A percentile compares a stretch with the other conserved stretches of the same genome.
Conservation (phyloP, 192 early-diverging fungal genomes). For the Paraglomus brasilianum region DNA sequence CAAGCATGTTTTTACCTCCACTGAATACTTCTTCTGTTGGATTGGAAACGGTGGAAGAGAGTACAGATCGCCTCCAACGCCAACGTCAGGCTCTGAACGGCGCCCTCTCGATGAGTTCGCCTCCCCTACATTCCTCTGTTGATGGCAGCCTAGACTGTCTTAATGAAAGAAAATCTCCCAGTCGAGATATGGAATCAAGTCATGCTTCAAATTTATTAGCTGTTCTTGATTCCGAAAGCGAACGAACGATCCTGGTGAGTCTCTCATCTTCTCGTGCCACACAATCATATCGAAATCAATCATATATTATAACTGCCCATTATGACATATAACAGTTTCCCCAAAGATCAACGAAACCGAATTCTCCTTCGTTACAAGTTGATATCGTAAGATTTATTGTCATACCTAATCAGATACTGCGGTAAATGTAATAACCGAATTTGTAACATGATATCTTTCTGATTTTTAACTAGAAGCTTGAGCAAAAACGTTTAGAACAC, state of each 20-base stretch:
- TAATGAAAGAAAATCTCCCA: background rate
- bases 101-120: background rate
- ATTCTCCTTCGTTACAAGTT: background rate
- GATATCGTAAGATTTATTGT: background rate
- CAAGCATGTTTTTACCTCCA: no score
- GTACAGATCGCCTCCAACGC: background rate
- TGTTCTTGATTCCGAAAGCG: background rate
- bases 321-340: background rate
- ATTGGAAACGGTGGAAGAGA: no score
- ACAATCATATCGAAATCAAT: no score
- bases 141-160: background rate
- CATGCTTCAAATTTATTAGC: background rate
- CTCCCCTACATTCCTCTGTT: background rate
- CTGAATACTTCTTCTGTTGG: no score
- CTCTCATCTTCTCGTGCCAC: no score
- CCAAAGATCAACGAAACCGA: conserved; percentile 3
- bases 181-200: background rate
- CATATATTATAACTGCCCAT: background rate
- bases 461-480: conserved; percentile 35
- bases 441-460: background rate
- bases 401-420: background rate
- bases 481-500: conserved; percentile 47
- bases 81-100: conserved; percentile 1
- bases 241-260: no score
- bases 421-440: no score